Percentiles rank a stretch among this genome's conserved stretches.
Evolutionary conservation across 371 early-diverging fungal genomes (phyloP).

Genomic region (Saksenaea vasiformis): DNA sequence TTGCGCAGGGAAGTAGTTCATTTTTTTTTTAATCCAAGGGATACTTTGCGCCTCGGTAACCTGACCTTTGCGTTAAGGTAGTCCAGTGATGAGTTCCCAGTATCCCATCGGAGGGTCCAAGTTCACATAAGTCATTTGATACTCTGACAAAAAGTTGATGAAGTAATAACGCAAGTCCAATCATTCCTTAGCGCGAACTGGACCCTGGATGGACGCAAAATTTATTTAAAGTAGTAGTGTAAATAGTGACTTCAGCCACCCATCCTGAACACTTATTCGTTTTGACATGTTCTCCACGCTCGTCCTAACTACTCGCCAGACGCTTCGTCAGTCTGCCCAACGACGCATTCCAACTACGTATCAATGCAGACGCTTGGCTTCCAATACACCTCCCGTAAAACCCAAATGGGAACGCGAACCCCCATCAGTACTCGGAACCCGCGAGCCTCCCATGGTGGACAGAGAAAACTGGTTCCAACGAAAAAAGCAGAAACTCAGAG

Average conservation of each 20-base stretch:
- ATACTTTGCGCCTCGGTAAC: no score
- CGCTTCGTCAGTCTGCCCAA: neutral
- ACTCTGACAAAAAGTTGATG: no score
- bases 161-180: no score
- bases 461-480: conserved; percentile 37
- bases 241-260: conserved; percentile 5
- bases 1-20: no score
- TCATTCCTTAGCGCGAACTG: no score
- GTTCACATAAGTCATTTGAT: no score
- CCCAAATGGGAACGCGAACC: conserved; percentile 25
- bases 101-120: no score
- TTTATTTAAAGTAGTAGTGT: no score
- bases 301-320: neutral
- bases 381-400: conserved; percentile 8
- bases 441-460: conserved; percentile 45
- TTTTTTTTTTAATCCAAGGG: no score
- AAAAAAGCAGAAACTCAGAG: conserved; percentile 42
- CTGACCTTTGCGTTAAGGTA: no score
- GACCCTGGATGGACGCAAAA: no score
- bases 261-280: neutral
- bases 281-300: neutral
- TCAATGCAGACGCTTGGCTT: neutral
- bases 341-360: conserved; percentile 3
- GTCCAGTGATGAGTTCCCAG: no score
- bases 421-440: conserved; percentile 35